Percentiles rank a stretch among this genome's conserved stretches.
These are phyloP conservation scores for Cyberlindnera petersonii DNA, from an alignment of 805 yeast species.

Conservation along the genomic window DNA sequence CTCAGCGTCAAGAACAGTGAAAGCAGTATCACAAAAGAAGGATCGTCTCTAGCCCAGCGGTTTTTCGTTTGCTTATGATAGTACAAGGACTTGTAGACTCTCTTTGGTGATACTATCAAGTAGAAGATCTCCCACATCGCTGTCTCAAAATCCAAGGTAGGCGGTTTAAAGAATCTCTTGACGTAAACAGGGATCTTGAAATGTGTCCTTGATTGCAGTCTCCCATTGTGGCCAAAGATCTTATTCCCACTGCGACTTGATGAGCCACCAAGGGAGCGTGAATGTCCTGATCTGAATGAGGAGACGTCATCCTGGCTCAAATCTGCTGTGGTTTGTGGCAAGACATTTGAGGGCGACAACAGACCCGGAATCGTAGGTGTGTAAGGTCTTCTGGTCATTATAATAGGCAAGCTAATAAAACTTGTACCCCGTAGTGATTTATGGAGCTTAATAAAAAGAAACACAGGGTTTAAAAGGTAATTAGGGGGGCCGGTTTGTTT, in stretches of 20 bases:
- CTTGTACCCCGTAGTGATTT: too few species aligned
- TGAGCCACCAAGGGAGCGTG: slow-evolving; percentile 3
- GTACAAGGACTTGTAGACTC: slow-evolving; percentile 77
- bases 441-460: too few species aligned
- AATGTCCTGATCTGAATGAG: slow-evolving; percentile 25
- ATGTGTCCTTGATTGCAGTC: slow-evolving; percentile 9
- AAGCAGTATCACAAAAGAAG: slow-evolving; percentile 74
- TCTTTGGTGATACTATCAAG: slow-evolving; percentile 68
- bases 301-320: slow-evolving; percentile 20
- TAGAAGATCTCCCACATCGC: slow-evolving; percentile 89
- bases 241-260: slow-evolving; percentile 6
- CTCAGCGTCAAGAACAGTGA: slow-evolving; percentile 63
- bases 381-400: slow-evolving; percentile 17
- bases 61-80: slow-evolving; percentile 77
- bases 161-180: slow-evolving; percentile 59
- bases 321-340: slow-evolving; percentile 21
- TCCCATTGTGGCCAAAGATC: slow-evolving; percentile 11
- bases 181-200: slow-evolving; percentile 33
- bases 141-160: slow-evolving; percentile 84
- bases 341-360: slow-evolving; percentile 6
- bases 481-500: too few species aligned
- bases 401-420: too few species aligned
- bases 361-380: slow-evolving; percentile 14
- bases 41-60: slow-evolving; percentile 89
- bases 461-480: too few species aligned